These are phyloP conservation scores for Cardamine occulta DNA, from an alignment of 345 rosid species.

Conservation along the genomic window DNA sequence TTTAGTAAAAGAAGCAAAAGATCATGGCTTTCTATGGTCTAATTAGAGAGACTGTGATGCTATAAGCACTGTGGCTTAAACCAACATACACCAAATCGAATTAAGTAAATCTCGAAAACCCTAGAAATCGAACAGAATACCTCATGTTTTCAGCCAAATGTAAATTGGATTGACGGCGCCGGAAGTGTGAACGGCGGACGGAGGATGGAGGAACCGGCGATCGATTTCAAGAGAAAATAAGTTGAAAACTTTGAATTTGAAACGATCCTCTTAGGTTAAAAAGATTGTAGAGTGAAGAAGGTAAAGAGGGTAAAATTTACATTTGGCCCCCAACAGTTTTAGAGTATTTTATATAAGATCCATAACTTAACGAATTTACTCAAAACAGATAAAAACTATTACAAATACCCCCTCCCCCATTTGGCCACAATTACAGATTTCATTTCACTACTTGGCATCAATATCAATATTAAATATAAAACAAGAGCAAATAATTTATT, in stretches of 20 bases:
- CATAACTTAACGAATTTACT: neutral
- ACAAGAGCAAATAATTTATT: neutral
- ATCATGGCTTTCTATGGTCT: neutral
- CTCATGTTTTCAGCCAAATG: slow-evolving; percentile 32
- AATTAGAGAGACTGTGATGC: neutral
- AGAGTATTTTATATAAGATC: neutral
- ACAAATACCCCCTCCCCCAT: neutral
- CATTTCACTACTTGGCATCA: neutral
- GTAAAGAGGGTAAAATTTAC: slow-evolving; percentile 6
- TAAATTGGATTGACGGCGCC: neutral
- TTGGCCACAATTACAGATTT: neutral
- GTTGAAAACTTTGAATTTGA: slow-evolving; percentile 3
- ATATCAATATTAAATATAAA: neutral
- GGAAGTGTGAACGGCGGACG: slow-evolving; percentile 1
- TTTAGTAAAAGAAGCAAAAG: slow-evolving; percentile 11
- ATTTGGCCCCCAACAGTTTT: slow-evolving; percentile 28
- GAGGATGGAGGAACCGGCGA: slow-evolving; percentile 8
- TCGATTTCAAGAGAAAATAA: slow-evolving; percentile 8
- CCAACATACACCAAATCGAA: slow-evolving; percentile 14
- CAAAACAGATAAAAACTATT: neutral
- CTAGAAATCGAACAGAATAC: slow-evolving; percentile 19
- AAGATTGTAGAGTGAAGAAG: slow-evolving; percentile 15
- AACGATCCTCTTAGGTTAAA: slow-evolving; percentile 10
- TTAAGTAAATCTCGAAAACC: neutral
- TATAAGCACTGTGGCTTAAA: neutral